Percentiles rank a stretch among this genome's conserved stretches.
Evolutionary conservation across 495 filamentous ascomycete species (phyloP).

Genomic region (Evansstolkia leycettana): DNA sequence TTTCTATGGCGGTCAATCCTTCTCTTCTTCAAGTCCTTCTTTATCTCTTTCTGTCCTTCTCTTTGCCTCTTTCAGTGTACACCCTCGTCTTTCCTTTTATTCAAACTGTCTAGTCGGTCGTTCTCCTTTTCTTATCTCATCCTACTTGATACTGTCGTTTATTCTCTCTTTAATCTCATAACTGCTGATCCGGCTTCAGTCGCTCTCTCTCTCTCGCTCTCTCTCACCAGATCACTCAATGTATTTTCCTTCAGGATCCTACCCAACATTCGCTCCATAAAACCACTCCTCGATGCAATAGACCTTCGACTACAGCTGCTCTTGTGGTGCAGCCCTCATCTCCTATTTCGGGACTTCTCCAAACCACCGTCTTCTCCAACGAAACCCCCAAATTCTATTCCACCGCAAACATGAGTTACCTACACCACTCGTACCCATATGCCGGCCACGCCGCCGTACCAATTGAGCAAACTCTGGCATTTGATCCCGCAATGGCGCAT

Average conservation of each 20-base stretch:
- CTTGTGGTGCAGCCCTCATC: constrained; percentile 4
- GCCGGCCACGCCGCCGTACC: constrained; percentile 23
- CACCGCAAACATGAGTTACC: constrained; percentile 26
- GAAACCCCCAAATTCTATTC: constrained; percentile 1
- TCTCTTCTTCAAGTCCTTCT: constrained; percentile 1
- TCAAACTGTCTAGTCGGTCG: constrained; percentile 5
- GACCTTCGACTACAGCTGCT: constrained; percentile 1
- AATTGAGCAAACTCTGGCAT: constrained; percentile 28
- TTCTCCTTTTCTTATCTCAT: neutral
- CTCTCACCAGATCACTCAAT: neutral
- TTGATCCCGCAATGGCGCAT: constrained; percentile 28
- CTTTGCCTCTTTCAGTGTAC: constrained; percentile 12
- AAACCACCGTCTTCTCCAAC: constrained; percentile 1
- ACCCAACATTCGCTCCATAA: constrained; percentile 3
- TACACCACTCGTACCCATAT: constrained; percentile 34
- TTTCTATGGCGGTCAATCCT: no score
- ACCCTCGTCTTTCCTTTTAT: neutral
- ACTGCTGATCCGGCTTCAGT: neutral
- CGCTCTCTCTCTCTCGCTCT: neutral
- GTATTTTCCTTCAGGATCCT: constrained; percentile 9
- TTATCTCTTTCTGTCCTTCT: constrained; percentile 3
- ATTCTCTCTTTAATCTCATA: neutral
- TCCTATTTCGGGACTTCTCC: neutral
- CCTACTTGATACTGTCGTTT: neutral
- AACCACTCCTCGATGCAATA: neutral